Evolutionary conservation across 495 filamentous ascomycete species (phyloP), one percentile per base, ranked within the genome.

Genomic region (Daldinia childiae): DNA sequence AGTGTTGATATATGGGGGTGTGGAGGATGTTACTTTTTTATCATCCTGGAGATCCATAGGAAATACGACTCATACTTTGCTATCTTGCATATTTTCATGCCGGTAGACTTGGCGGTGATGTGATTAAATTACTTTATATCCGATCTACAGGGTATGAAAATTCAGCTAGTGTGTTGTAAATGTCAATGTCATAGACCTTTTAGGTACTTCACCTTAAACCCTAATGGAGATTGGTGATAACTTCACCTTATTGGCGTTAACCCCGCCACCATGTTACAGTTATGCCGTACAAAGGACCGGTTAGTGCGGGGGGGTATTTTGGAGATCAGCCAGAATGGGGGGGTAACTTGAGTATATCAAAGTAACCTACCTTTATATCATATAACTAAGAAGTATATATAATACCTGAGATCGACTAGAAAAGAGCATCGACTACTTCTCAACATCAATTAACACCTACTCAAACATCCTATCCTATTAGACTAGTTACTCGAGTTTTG

Each of bases 301-400:
- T 48, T 48, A 30, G 17, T 70, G 60, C 29, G 51, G 57, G 68
- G 58, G 62, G 51, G 11, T n/a, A 51, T 41, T 54, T 39, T 58
- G 63, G 54, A 67, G 52, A 56, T 72, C 69, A 72, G 69, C 69
- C 69, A 64, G 64, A 67, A 72, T 29, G 41, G 55, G 11, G 11
- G 29, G 61, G 19, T 34, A 39, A 45, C 45, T 43, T 3, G 43
- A 41, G 27, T 11, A 38, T 51, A 36, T 12, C 34, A 36, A 64
- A n/a, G 62, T 15, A 43, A 30, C 57, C 12, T n/a, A 26, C 3
- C 1, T 26, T n/a, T 6, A 43, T 59, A n/a, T 30, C 7, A 24
- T 66, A 68, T n/a, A 29, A 30, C 1, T 11, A 34, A 1, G 29
- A 43, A 1, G 21, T 24, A 55, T 61, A 65, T 64, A 64, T 39